Percentiles rank a stretch among this genome's conserved stretches.
phyloP scores from a whole-genome alignment of 2,329 filamentous ascomycete species.

The Aspergillus tamarii region DNA sequence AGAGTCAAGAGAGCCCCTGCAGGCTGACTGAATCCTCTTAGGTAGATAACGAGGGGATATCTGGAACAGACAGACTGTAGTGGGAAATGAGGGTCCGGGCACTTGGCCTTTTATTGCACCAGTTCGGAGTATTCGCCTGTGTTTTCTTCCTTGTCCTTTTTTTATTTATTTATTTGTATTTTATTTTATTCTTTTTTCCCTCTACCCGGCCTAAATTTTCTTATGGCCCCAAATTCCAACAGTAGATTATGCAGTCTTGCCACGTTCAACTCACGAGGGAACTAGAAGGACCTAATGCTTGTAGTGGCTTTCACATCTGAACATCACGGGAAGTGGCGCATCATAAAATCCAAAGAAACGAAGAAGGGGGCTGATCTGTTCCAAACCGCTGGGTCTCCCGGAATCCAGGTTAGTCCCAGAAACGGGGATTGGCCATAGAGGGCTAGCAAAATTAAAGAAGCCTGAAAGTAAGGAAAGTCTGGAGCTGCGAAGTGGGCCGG shows the following conservation, averaged over 20 bases:
- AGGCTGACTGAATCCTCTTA: neutral
- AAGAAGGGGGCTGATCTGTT: constrained; percentile 21
- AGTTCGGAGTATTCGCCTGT: neutral
- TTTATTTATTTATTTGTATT: neutral
- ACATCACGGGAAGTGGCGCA: constrained; percentile 26
- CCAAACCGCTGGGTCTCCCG: constrained; percentile 29
- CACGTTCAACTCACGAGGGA: constrained; percentile 36
- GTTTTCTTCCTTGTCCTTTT: neutral
- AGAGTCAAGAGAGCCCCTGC: neutral
- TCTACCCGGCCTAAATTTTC: neutral
- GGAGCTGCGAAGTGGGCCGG: constrained; percentile 13
- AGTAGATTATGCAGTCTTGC: constrained; percentile 26
- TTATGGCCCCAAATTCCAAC: constrained; percentile 5
- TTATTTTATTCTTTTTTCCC: neutral
- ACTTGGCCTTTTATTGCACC: constrained; percentile 1
- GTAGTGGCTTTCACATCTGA: constrained; percentile 12
- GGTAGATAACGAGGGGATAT: neutral
- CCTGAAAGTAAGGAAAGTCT: constrained; percentile 2
- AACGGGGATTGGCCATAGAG: constrained; percentile 5
- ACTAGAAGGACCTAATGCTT: constrained; percentile 12
- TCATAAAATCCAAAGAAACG: constrained; percentile 12
- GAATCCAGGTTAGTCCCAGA: constrained; percentile 24
- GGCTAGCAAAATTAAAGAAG: constrained; percentile 1
- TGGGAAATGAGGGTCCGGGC: neutral
- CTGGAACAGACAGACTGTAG: neutral